Base-by-base conservation (phyloP, 1,139 yeast genomes). In the Candida pseudoviswanathii region DNA sequence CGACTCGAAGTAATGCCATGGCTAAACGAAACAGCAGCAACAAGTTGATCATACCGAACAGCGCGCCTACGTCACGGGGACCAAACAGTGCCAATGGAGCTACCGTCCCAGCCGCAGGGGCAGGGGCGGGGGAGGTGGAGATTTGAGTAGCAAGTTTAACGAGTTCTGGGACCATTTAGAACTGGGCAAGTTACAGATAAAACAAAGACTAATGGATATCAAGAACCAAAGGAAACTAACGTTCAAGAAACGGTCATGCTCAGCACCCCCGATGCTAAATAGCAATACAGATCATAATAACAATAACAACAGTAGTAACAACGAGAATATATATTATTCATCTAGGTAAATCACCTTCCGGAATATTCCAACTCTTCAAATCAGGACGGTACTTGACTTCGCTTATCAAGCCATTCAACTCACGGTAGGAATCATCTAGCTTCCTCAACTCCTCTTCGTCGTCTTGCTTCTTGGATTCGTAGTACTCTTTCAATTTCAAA, bases 361-460 rank as follows among this genome's bases (percentile, higher is more conserved):
- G 26, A 8, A 51, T 45, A 24, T 39, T 59, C 84, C 84, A 80
- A 56, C 82, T 77, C 52, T 61, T 66, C 55, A 78, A 66, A 52
- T 78, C 78, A 5, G 70, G 73, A 49, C 83, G 65, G 44, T 68
- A 66, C 41, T 62, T 67, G 16, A 63, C 54, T 56, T 78, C 82
- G 51, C 66, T 71, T 22, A 77, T 65, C 46, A 70, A 64, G 2
- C 77, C 79, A 51, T 80, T 80, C 36, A 80, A 58, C 50, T 81
- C 82, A 44, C 73, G 65, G 22, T 67, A 62, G 33, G 77, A 77
- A 24, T 70, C 75, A 51, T 76, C 81, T 48, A 73, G 73, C 48
- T 71, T 71, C 11, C 32, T 33, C 11, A 45, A 24, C 7, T 49
- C 53, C 24, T 54, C 45, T 26, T 49, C 50, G 10, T 51, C 53